Evolutionary conservation across 179 eudicot genomes (phyloP).

Genomic region (Silene coronaria): DNA sequence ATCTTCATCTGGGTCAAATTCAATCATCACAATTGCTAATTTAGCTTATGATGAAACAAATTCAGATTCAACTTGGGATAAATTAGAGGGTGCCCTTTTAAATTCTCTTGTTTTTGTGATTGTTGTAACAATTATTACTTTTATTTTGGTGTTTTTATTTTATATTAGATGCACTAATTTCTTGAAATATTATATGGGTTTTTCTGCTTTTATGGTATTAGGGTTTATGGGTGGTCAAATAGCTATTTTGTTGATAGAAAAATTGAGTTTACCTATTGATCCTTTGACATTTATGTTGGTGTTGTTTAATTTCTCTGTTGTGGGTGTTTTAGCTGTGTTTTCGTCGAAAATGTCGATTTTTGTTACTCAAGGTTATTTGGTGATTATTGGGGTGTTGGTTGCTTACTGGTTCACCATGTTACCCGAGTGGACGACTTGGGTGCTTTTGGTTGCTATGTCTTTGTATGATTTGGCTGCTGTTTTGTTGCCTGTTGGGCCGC

Average conservation of each 20-base stretch:
- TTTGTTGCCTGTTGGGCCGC: slow-evolving; percentile 83
- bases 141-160: slow-evolving; percentile 67
- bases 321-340: slow-evolving; percentile 80
- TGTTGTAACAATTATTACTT: slow-evolving; percentile 63
- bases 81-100: slow-evolving; percentile 63
- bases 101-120: slow-evolving; percentile 71
- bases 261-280: slow-evolving; percentile 50
- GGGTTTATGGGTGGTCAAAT: slow-evolving; percentile 86
- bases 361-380: slow-evolving; percentile 76
- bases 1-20: slow-evolving; percentile 29
- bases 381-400: slow-evolving; percentile 75
- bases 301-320: slow-evolving; percentile 63
- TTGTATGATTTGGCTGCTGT: slow-evolving; percentile 94
- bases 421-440: slow-evolving; percentile 99
- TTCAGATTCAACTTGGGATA: slow-evolving; percentile 75
- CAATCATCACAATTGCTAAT: slow-evolving; percentile 64
- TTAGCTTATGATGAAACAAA: slow-evolving; percentile 61
- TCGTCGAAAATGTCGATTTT: slow-evolving; percentile 64
- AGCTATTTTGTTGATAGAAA: slow-evolving; percentile 40
- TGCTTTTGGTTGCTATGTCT: slow-evolving; percentile 80
- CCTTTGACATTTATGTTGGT: slow-evolving; percentile 45
- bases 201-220: slow-evolving; percentile 72
- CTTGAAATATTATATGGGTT: slow-evolving; percentile 86
- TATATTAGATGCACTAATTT: slow-evolving; percentile 72
- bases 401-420: slow-evolving; percentile 93